Base-by-base conservation (phyloP, 2,329 filamentous ascomycete genomes). In the Didymellaceae sp. region DNA sequence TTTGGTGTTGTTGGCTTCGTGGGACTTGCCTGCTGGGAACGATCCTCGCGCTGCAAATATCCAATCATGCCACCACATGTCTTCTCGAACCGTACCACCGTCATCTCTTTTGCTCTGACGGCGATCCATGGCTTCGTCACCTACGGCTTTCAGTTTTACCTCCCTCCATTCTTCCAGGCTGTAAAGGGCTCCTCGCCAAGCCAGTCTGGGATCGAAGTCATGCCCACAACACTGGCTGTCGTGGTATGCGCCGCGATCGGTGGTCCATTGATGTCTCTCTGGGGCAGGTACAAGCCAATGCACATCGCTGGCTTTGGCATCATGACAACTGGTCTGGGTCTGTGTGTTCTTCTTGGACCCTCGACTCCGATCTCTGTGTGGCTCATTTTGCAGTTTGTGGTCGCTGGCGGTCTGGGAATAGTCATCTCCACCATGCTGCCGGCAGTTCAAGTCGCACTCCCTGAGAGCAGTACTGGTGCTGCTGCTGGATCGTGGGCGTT, bases 61-160 rank as follows among this genome's bases (percentile, higher is more conserved):
- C 68, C 67, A 0, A 72, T 75, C 14, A 75, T 82, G 54, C 77
- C 78, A 1, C 65, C 67, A 0, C 62, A 66, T 17, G 67, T 82
- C 22, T 80, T 82, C 61, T 63, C 57, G 1, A 78, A 77, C 57
- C 68, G 74, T 3, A 79, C 77, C 58, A 61, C 66, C 1, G 54
- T 60, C 21, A 62, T 70, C 20, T 65, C 68, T 34, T 77, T 75
- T 52, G 59, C 55, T 11, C 57, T 72, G 5, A 68, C 62, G 3
- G 52, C 71, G 2, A 68, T 74, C 18, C 61, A 66, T 20, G 61
- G 61, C 14, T 64, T 69, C 40, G 45, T 70, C 16, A 60, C 58
- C 0, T 67, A 68, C 28, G 59, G 66, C 11, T 55, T 68, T 28
- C 57, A 63, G 20, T 67, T 65, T 43, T 68, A 61, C 34, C 61